phyloP scores from a whole-genome alignment of 2,329 filamentous ascomycete genomes.

The Colletotrichum brevisporum region DNA sequence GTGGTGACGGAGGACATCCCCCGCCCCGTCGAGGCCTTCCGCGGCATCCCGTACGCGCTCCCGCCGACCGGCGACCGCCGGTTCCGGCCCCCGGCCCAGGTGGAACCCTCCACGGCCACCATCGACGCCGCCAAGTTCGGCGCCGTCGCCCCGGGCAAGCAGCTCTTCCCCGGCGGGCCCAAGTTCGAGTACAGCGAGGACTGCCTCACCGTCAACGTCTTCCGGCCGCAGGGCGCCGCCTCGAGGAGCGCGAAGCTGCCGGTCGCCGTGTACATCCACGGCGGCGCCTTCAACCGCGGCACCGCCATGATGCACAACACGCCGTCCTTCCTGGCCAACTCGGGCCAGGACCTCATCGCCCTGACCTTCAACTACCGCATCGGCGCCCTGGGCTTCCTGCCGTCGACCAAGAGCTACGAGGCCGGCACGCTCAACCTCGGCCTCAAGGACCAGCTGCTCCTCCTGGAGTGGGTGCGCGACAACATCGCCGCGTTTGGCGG shows the following conservation, averaged over 20 bases:
- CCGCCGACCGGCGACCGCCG: slow-evolving; percentile 49
- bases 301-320: slow-evolving; percentile 70
- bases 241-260: slow-evolving; percentile 46
- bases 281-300: slow-evolving; percentile 73
- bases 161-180: slow-evolving; percentile 44
- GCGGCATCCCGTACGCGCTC: slow-evolving; percentile 66
- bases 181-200: slow-evolving; percentile 58
- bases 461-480: slow-evolving; percentile 73
- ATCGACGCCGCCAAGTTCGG: slow-evolving; percentile 55
- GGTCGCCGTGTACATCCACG: slow-evolving; percentile 74
- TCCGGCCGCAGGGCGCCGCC: slow-evolving; percentile 52
- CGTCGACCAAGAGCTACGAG: slow-evolving; percentile 65
- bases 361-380: slow-evolving; percentile 76
- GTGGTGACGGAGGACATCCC: slow-evolving; percentile 52
- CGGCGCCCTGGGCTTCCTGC: slow-evolving; percentile 78
- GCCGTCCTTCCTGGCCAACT: slow-evolving; percentile 72
- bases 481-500: slow-evolving; percentile 75
- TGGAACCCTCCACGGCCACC: slow-evolving; percentile 45
- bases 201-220: slow-evolving; percentile 69
- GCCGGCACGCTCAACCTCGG: slow-evolving; percentile 75
- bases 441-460: slow-evolving; percentile 71
- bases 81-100: slow-evolving; percentile 59
- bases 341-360: slow-evolving; percentile 66
- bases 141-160: slow-evolving; percentile 53
- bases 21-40: slow-evolving; percentile 62